Percentiles rank a stretch among this genome's conserved stretches.
phyloP scores from a whole-genome alignment of 2,329 filamentous ascomycete species.

The Aspergillus sergii region DNA sequence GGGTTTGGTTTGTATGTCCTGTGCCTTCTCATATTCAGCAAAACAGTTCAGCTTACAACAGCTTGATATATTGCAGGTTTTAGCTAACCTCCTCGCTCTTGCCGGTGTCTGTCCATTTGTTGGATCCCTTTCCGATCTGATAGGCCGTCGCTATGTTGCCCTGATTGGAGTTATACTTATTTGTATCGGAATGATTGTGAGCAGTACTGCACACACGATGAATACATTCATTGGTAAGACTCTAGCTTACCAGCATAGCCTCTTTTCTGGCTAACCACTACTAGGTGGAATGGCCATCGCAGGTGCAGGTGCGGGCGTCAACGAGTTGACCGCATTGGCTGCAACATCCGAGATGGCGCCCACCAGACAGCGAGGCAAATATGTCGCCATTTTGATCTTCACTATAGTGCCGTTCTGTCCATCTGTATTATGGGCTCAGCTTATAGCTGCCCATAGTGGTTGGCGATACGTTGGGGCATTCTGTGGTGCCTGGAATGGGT shows the following conservation, averaged over 20 bases:
- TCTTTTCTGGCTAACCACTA: constrained; percentile 2
- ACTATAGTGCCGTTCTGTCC: constrained; percentile 66
- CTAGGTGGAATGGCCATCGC: constrained; percentile 60
- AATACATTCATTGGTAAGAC: constrained; percentile 61
- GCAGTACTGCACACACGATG: constrained; percentile 60
- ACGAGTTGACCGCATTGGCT: constrained; percentile 69
- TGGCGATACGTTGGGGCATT: constrained; percentile 50
- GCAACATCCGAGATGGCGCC: constrained; percentile 70
- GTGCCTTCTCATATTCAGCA: not conserved
- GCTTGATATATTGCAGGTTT: constrained; percentile 33
- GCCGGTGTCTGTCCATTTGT: constrained; percentile 66
- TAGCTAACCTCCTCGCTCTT: constrained; percentile 57
- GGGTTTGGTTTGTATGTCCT: constrained; percentile 60
- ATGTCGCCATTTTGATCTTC: constrained; percentile 62
- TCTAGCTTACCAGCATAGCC: not conserved
- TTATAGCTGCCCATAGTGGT: constrained; percentile 50
- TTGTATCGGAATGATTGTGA: constrained; percentile 62
- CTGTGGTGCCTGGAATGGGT: constrained; percentile 45
- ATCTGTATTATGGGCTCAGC: constrained; percentile 63
- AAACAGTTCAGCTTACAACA: not conserved
- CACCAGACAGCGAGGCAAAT: constrained; percentile 64
- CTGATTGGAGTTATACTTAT: constrained; percentile 57
- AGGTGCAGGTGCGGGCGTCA: constrained; percentile 67
- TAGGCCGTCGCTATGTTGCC: constrained; percentile 64
- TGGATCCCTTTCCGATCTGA: constrained; percentile 65